phyloP scores from a whole-genome alignment of 805 yeast genomes.

The Saturnispora zaruensis region DNA sequence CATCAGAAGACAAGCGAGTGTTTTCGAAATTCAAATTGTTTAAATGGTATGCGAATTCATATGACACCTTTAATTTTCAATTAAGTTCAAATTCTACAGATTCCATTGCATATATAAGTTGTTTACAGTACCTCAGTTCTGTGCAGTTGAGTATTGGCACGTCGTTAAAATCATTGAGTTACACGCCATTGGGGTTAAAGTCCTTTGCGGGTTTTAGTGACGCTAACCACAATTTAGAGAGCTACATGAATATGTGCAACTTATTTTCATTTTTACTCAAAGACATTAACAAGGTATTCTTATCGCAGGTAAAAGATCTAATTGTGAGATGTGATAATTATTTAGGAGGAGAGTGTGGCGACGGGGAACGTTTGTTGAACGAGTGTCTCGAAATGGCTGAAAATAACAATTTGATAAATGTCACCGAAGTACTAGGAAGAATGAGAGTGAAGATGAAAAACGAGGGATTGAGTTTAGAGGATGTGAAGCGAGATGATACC shows the following conservation, averaged over 20 bases:
- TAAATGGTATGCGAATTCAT: slow-evolving; percentile 22
- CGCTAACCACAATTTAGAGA: slow-evolving; percentile 19
- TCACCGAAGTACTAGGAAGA: neutral
- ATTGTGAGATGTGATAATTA: neutral
- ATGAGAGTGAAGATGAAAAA: neutral
- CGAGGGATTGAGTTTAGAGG: neutral
- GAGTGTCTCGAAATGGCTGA: neutral
- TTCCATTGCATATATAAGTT: slow-evolving; percentile 19
- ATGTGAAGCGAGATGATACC: neutral
- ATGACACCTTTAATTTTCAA: slow-evolving; percentile 18
- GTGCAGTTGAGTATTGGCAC: slow-evolving; percentile 7
- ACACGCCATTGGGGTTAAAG: slow-evolving; percentile 22
- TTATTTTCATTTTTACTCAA: slow-evolving; percentile 24
- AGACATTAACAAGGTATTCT: neutral
- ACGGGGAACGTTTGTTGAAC: neutral
- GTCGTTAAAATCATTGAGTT: slow-evolving; percentile 21
- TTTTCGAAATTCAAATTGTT: slow-evolving; percentile 25
- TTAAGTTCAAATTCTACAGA: slow-evolving; percentile 12
- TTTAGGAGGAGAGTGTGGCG: neutral
- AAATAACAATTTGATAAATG: neutral
- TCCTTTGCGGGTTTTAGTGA: slow-evolving; percentile 24
- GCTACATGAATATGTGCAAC: slow-evolving; percentile 26
- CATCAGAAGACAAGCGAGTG: slow-evolving; percentile 25
- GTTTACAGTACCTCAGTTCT: slow-evolving; percentile 18
- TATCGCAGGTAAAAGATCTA: neutral